A percentile compares a stretch with the other conserved stretches of the same genome.
Conservation (phyloP, 1,139 yeast species). For the Magnusiomyces magnusii region DNA sequence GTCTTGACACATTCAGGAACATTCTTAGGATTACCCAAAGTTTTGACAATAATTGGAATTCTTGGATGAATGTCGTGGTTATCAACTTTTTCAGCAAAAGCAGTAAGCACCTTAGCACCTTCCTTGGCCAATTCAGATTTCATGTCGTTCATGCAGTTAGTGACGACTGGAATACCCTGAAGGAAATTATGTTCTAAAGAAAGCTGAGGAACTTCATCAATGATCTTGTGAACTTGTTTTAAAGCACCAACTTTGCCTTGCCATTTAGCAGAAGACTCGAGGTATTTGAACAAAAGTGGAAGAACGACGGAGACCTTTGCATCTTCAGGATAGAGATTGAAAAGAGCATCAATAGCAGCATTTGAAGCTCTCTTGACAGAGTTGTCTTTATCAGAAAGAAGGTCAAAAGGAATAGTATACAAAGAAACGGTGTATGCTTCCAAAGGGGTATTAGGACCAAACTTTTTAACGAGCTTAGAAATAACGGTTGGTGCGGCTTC, state of each 20-base stretch:
- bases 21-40: conserved; percentile 81
- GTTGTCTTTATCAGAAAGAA: conserved; percentile 77
- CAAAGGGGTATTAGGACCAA: conserved; percentile 50
- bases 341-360: conserved; percentile 49
- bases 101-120: conserved; percentile 62
- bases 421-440: conserved; percentile 64
- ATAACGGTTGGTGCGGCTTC: conserved; percentile 67
- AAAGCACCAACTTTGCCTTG: conserved; percentile 81
- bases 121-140: conserved; percentile 91
- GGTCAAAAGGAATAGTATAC: conserved; percentile 52
- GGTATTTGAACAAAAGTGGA: conserved; percentile 52
- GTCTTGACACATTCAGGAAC: conserved; percentile 87
- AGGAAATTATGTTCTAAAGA: conserved; percentile 74
- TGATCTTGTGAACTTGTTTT: conserved; percentile 59
- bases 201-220: conserved; percentile 79
- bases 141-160: conserved; percentile 89
- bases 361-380: conserved; percentile 74
- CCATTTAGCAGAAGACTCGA: conserved; percentile 87
- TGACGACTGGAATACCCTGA: conserved; percentile 71
- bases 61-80: conserved; percentile 88
- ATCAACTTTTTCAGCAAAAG: conserved; percentile 75
- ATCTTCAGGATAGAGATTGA: conserved; percentile 67
- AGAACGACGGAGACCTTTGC: conserved; percentile 67
- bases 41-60: conserved; percentile 75
- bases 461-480: conserved; percentile 57